Evolutionary conservation across 2,329 filamentous ascomycete genomes (phyloP).

Genomic region (Metarhizium guizhouense): DNA sequence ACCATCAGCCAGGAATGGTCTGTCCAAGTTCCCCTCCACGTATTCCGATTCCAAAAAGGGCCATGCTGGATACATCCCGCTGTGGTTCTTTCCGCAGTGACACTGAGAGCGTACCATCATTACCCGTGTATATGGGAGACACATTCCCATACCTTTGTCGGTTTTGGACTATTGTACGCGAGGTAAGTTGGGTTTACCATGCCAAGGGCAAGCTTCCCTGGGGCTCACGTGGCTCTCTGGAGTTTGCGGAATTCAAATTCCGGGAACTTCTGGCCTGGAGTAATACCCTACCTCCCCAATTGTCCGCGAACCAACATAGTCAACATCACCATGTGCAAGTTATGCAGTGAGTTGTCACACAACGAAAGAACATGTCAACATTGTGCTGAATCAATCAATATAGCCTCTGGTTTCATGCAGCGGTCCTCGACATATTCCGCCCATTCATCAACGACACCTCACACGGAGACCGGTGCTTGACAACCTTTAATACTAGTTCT

Average conservation of each 20-base stretch:
- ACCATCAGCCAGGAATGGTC: constrained; percentile 21
- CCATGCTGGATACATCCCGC: background rate
- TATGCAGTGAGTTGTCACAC: constrained; percentile 7
- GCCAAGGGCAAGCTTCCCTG: constrained; percentile 7
- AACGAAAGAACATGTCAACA: too few relatives aligned
- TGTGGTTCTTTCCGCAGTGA: background rate
- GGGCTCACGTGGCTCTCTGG: constrained; percentile 5
- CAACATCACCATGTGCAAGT: constrained; percentile 19
- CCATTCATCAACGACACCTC: constrained; percentile 14
- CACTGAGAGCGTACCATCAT: background rate
- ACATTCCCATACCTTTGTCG: constrained; percentile 21
- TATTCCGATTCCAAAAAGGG: constrained; percentile 5
- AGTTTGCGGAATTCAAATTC: constrained; percentile 21
- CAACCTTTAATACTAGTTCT: constrained; percentile 15
- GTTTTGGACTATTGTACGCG: constrained; percentile 23
- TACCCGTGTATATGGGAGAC: constrained; percentile 11
- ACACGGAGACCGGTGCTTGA: constrained; percentile 6
- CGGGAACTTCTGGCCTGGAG: constrained; percentile 24
- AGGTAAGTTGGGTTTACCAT: constrained; percentile 17
- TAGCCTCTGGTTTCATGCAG: constrained; percentile 14
- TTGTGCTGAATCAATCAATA: background rate
- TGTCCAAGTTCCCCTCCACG: constrained; percentile 12
- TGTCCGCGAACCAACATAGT: constrained; percentile 8
- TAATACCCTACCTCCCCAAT: constrained; percentile 14
- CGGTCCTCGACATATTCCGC: constrained; percentile 12